phyloP scores from a whole-genome alignment of 768 basidiomycete genomes.

The Lenzites betulinus region DNA sequence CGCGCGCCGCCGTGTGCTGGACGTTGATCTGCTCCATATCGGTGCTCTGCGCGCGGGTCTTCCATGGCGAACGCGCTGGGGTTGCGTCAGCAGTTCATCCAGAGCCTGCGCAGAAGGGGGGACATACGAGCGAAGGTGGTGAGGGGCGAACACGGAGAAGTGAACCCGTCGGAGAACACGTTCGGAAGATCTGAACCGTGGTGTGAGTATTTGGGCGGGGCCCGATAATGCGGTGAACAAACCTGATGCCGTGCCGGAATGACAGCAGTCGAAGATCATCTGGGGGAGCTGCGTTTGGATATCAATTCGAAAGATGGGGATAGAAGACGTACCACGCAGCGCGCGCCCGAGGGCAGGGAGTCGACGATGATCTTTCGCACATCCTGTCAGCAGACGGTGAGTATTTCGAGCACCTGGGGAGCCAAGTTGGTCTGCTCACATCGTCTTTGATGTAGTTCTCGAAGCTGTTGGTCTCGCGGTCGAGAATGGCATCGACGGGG shows the following conservation, averaged over 20 bases:
- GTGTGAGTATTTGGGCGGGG: no score
- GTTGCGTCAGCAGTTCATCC: neutral
- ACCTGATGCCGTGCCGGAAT: constrained; percentile 23
- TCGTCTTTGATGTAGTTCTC: constrained; percentile 32
- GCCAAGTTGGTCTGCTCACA: constrained; percentile 11
- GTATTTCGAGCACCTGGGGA: no score
- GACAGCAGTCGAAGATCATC: constrained; percentile 35
- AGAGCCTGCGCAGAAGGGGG: neutral
- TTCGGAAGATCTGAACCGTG: constrained; percentile 18
- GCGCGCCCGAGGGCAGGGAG: constrained; percentile 24
- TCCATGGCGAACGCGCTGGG: constrained; percentile 5
- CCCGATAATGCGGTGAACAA: neutral
- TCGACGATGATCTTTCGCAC: constrained; percentile 28
- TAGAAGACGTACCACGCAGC: constrained; percentile 21
- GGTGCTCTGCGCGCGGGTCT: neutral
- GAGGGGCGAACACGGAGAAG: constrained; percentile 4
- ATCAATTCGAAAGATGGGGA: neutral
- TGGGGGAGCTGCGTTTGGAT: neutral
- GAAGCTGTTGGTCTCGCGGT: constrained; percentile 3
- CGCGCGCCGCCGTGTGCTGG: neutral
- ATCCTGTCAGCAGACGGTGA: constrained; percentile 7
- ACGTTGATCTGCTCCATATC: constrained; percentile 1
- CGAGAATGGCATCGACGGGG: constrained; percentile 20
- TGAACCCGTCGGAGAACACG: constrained; percentile 9
- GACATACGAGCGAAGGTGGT: constrained; percentile 2